Percentiles rank a stretch among this genome's conserved stretches.
phyloP scores from a whole-genome alignment of 495 filamentous ascomycete species.

The Aspergillus kassunensis region DNA sequence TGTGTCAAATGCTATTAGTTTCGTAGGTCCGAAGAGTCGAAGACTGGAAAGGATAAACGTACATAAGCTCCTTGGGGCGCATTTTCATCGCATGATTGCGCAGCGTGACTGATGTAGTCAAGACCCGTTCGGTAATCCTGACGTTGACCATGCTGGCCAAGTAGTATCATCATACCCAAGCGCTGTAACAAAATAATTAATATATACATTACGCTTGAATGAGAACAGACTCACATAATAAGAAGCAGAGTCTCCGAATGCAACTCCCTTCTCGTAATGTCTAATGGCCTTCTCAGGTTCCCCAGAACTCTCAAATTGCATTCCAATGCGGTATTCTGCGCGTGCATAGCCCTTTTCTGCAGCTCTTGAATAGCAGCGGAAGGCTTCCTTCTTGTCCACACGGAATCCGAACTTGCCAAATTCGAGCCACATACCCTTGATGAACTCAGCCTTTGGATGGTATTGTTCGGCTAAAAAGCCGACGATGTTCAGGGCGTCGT shows the following conservation, averaged over 20 bases:
- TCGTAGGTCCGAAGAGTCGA: not conserved
- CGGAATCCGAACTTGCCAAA: conserved; percentile 92
- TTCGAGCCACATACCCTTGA: conserved; percentile 95
- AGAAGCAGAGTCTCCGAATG: conserved; percentile 81
- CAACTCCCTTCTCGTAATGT: conserved; percentile 79
- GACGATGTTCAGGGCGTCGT: conserved; percentile 89
- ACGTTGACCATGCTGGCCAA: conserved; percentile 85
- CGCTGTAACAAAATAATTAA: conserved; percentile 47
- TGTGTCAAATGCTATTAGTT: conserved; percentile 19
- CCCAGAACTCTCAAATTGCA: conserved; percentile 94
- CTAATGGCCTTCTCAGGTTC: conserved; percentile 84
- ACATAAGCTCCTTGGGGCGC: conserved; percentile 94
- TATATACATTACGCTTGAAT: not conserved
- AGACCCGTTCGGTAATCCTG: conserved; percentile 77
- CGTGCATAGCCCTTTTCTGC: conserved; percentile 87
- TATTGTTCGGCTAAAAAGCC: conserved; percentile 83
- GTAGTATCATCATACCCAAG: conserved; percentile 93
- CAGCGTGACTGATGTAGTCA: conserved; percentile 74
- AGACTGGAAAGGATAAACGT: conserved; percentile 18
- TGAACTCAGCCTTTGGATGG: conserved; percentile 92
- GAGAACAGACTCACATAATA: conserved; percentile 57
- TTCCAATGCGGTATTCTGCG: conserved; percentile 94
- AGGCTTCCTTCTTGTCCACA: conserved; percentile 91
- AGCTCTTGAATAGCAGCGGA: conserved; percentile 76
- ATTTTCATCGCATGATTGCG: conserved; percentile 91